phyloP scores from a whole-genome alignment of 495 filamentous ascomycete genomes.

The Cetradonia linearis region DNA sequence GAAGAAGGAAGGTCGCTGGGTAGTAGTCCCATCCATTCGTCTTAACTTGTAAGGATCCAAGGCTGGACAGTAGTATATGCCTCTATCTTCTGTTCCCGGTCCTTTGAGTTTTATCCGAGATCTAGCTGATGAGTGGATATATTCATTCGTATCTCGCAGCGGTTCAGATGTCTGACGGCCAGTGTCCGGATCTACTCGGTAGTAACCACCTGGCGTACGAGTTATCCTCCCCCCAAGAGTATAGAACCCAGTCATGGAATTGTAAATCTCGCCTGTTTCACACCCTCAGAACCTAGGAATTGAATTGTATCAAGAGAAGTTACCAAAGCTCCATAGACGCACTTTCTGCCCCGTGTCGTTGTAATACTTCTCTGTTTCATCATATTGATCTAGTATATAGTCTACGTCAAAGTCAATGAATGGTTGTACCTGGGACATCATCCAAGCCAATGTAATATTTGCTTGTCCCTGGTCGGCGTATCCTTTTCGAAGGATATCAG shows the following conservation, averaged over 20 bases:
- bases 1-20: constrained; percentile 18
- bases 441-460: constrained; percentile 40
- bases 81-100: constrained; percentile 22
- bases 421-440: constrained; percentile 34
- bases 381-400: constrained; percentile 23
- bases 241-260: constrained; percentile 23
- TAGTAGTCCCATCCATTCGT: constrained; percentile 13
- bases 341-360: constrained; percentile 20
- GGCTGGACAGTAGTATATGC: constrained; percentile 22
- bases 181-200: constrained; percentile 19
- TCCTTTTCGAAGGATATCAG: constrained; percentile 14
- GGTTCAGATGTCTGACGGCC: constrained; percentile 11
- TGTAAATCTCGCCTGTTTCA: constrained; percentile 21
- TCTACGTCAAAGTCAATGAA: constrained; percentile 28
- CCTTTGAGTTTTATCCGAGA: constrained; percentile 17
- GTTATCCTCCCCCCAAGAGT: constrained; percentile 18
- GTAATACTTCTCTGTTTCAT: constrained; percentile 20
- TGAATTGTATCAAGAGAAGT: neutral
- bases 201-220: constrained; percentile 23
- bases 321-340: constrained; percentile 26
- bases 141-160: constrained; percentile 24
- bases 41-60: constrained; percentile 23
- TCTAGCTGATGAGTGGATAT: constrained; percentile 24
- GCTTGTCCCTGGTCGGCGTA: constrained; percentile 30
- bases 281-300: neutral